phyloP scores from a whole-genome alignment of 202 grass and related monocot species.

The Panicum virgatum region DNA sequence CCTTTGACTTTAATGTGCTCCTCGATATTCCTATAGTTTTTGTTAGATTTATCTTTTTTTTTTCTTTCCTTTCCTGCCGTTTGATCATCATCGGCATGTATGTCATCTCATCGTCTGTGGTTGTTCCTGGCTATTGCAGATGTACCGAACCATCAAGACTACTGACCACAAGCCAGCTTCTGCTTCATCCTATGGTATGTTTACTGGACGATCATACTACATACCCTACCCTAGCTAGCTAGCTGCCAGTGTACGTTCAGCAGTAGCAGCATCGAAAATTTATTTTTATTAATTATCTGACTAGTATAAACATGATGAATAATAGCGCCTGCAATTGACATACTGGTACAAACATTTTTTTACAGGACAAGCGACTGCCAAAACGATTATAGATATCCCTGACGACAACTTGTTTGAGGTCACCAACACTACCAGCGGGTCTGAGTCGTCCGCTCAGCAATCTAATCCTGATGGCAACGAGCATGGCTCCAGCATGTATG shows the following conservation, averaged over 20 bases:
- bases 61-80: neutral
- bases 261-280: neutral
- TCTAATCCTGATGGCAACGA: constrained; percentile 43
- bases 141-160: constrained; percentile 92
- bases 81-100: neutral
- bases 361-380: constrained; percentile 54
- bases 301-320: neutral
- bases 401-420: constrained; percentile 63
- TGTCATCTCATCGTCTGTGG: neutral
- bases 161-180: constrained; percentile 67
- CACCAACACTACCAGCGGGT: constrained; percentile 58
- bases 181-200: constrained; percentile 45
- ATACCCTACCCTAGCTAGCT: neutral
- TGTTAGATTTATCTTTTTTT: neutral
- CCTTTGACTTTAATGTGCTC: constrained; percentile 38
- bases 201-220: neutral
- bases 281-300: neutral
- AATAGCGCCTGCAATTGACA: neutral
- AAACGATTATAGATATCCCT: constrained; percentile 54
- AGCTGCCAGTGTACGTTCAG: neutral
- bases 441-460: constrained; percentile 68
- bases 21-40: neutral
- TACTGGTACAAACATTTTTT: constrained; percentile 37
- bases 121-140: constrained; percentile 48
- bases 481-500: constrained; percentile 50